Base-by-base conservation (phyloP, 2,329 filamentous ascomycete species). In the Monosporascus sp. region DNA sequence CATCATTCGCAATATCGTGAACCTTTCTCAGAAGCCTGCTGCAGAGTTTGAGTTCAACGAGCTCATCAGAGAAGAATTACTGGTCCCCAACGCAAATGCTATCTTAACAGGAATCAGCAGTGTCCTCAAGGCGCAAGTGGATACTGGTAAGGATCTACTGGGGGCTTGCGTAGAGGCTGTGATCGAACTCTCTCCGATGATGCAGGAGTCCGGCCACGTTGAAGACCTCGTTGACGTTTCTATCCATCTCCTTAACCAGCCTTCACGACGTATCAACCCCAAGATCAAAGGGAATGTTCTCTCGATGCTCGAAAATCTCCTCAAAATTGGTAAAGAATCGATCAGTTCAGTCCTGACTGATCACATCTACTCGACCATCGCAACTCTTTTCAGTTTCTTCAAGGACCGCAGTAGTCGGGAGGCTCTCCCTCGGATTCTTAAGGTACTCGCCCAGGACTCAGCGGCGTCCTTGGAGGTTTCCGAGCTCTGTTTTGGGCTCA, bases 321-420 rank as follows among this genome's bases (percentile, higher is more conserved):
- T 96, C 45, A 83, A 85, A 8, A 74, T 88, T 2, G 84, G 83
- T 56, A 74, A 83, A 53, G 71, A 80, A 9, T 71, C 79, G 48
- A 76, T 80, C 55, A 78, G 88, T 48, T 64, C 71, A 6, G 76
- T 79, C 24, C 72, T 93, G 17, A 83, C 83, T 48, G 73, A 79
- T 45, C 78, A 81, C 37, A 82, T 95, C 1, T 96, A 88, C 66
- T 77, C 83, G 46, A 90, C 90, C 0, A 73, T 94, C 9, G 87
- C 89, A 4, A 86, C 89, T 0, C 80, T 97, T 36, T 97, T 96
- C 66, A 89, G 90, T 52, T 96, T 92, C 67, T 93, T 97, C 75
- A 90, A 86, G 62, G 92, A 97, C 68, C 81, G 85, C 44, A 75
- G 83, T 44, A 95, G 91, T 65, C 82, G 94, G 52, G 78, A 85